Conservation (phyloP, 2,329 filamentous ascomycete species). For the Ascochyta viciae-villosae region DNA sequence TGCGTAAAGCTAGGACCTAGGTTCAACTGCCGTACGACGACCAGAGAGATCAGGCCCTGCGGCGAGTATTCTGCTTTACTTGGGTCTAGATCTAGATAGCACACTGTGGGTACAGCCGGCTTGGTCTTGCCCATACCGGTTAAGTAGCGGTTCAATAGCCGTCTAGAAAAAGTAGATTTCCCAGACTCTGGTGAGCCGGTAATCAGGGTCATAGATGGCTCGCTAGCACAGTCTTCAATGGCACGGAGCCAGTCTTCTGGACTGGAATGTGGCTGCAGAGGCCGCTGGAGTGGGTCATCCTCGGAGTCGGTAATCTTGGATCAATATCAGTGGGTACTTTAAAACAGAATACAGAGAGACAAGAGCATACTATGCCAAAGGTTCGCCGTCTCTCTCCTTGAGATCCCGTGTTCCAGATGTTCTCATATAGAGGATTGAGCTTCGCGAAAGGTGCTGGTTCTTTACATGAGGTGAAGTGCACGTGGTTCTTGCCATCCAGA, state of each 20-base stretch:
- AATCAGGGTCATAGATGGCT: conserved; percentile 61
- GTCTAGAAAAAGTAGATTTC: conserved; percentile 75
- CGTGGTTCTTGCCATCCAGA: conserved; percentile 61
- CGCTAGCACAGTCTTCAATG: conserved; percentile 45
- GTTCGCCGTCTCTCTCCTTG: conserved; percentile 26
- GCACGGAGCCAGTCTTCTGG: conserved; percentile 65
- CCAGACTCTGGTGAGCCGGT: conserved; percentile 76
- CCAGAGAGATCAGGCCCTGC: conserved; percentile 73
- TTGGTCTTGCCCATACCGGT: conserved; percentile 53
- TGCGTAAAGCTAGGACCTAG: conserved; percentile 74
- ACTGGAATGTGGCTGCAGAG: conserved; percentile 55
- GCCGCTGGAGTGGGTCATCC: conserved; percentile 34
- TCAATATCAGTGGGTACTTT: conserved; percentile 1
- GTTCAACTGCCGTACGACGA: conserved; percentile 66
- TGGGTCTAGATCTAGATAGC: conserved; percentile 77
- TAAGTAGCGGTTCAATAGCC: conserved; percentile 72
- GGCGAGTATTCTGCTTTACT: conserved; percentile 78
- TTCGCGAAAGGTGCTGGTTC: conserved; percentile 62
- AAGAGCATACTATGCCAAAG: conserved; percentile 44
- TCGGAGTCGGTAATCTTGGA: conserved; percentile 38
- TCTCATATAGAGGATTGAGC: conserved; percentile 71
- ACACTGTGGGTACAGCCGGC: conserved; percentile 51
- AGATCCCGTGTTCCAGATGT: conserved; percentile 66
- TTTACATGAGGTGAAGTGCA: conserved; percentile 56
- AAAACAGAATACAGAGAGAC: conserved; percentile 4